Conservation (phyloP, 257 asterid genomes). For the Lantana camara region DNA sequence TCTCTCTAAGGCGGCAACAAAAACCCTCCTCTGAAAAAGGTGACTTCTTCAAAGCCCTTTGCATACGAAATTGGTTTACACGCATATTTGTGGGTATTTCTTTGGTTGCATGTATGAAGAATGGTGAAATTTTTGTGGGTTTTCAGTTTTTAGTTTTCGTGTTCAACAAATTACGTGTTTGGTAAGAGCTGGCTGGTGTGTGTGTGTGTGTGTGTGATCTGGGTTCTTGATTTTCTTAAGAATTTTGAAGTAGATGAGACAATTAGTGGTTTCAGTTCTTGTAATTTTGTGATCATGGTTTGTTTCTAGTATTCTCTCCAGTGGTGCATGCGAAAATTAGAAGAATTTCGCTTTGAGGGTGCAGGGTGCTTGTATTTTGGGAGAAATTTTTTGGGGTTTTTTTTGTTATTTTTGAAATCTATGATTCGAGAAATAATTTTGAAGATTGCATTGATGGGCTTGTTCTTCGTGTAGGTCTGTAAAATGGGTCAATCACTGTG, state of each 20-base stretch:
- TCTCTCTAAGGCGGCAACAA: background rate
- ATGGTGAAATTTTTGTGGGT: background rate
- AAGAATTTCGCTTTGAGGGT: no score
- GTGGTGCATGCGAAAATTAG: no score
- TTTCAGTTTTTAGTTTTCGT: background rate
- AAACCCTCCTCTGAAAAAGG: constrained; percentile 7
- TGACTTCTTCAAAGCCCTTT: background rate
- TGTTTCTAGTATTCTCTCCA: no score
- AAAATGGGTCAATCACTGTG: constrained; percentile 40
- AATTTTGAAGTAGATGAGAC: background rate
- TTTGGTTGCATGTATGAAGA: constrained; percentile 13
- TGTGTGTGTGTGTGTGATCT: background rate
- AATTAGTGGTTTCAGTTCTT: background rate
- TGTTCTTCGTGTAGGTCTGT: constrained; percentile 20
- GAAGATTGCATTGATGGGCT: background rate
- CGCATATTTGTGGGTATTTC: background rate
- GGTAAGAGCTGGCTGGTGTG: background rate
- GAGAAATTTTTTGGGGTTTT: background rate
- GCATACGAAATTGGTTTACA: background rate
- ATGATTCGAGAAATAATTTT: background rate
- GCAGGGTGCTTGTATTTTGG: no score
- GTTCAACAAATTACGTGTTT: background rate
- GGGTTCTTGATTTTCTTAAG: background rate
- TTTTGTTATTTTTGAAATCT: background rate
- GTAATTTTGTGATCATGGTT: background rate